A percentile compares a stretch with the other conserved stretches of the same genome.
These are phyloP conservation scores for Coemansia reversa DNA, from an alignment of 192 early-diverging fungal species.

Conservation along the genomic window DNA sequence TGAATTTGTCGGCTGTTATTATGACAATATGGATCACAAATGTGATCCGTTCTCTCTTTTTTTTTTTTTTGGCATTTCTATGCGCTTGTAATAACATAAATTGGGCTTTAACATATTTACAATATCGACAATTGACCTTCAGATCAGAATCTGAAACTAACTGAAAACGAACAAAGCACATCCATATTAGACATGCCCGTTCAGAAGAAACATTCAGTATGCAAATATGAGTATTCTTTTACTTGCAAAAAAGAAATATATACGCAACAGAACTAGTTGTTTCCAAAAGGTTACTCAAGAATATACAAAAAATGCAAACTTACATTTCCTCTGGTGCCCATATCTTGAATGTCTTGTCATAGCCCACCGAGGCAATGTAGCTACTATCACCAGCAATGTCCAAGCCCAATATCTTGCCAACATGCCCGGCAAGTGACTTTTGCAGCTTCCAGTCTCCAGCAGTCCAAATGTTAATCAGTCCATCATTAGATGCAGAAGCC, in stretches of 20 bases:
- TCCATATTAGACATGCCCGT: background rate
- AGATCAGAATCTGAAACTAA: background rate
- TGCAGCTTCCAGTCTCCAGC: constrained; percentile 92
- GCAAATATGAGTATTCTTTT: background rate
- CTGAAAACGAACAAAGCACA: background rate
- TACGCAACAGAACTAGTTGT: background rate
- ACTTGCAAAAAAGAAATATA: background rate
- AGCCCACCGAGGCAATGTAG: constrained; percentile 83
- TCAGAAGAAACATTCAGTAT: background rate
- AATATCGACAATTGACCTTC: background rate
- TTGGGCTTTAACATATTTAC: background rate
- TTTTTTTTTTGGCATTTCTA: background rate
- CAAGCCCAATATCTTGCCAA: constrained; percentile 85
- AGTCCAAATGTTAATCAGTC: constrained; percentile 89
- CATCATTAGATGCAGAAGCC: constrained; percentile 82
- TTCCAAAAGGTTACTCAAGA: background rate
- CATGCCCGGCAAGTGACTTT: constrained; percentile 82
- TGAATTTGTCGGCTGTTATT: background rate
- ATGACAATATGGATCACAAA: background rate
- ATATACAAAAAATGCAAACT: background rate
- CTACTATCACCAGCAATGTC: constrained; percentile 79
- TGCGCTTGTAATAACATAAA: background rate
- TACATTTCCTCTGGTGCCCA: constrained; percentile 63
- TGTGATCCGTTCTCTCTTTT: background rate
- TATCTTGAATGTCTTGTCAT: constrained; percentile 95